Evolutionary conservation across 805 yeast genomes (phyloP), one percentile per base, ranked within the genome.

Genomic region (Isabelozyma rhagii): DNA sequence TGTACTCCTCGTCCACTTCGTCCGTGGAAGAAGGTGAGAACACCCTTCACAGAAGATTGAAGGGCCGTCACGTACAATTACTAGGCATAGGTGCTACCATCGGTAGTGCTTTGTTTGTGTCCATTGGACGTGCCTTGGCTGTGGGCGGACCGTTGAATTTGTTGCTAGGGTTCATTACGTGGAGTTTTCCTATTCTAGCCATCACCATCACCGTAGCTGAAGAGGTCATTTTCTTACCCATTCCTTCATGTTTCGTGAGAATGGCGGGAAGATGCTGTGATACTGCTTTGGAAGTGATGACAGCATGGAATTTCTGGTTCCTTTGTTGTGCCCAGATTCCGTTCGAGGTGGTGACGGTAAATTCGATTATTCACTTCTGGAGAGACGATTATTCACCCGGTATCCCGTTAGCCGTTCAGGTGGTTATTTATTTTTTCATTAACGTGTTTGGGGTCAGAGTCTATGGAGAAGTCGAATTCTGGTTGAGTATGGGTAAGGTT

Each of bases 391-490:
- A 82, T 63, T 77, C 83, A 1, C 85, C 93, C 0, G 96, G 84
- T 0, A 85, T 81, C 15, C 79, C 91, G 2, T 71, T 89, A 51
- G 77, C 79, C 0, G 75, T 89, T 1, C 92, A 86, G 63, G 75
- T 84, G 17, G 81, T 77, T 2, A 61, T 88, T 15, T 87, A 88
- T 59, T 70, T 85, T 25, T 25, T 79, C 28, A 80, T 89, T 51
- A 87, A 89, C 53, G 62, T 87, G 8, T 83, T 86, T 59, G 91
- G 93, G 0, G 96, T 89, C 25, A 73, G 73, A 41, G 77, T 79
- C 53, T 89, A 85, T 58, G 97, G 97, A 31, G 96, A 89, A 62
- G 75, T 84, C 21, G 96, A 89, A 66, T 90, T 89, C 61, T 84
- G 87, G 85, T 69, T 89, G 41, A 64, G 69, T 17, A 60, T 88